Evolutionary conservation across 805 yeast genomes (phyloP).

Genomic region (Zygosaccharomyces siamensis): DNA sequence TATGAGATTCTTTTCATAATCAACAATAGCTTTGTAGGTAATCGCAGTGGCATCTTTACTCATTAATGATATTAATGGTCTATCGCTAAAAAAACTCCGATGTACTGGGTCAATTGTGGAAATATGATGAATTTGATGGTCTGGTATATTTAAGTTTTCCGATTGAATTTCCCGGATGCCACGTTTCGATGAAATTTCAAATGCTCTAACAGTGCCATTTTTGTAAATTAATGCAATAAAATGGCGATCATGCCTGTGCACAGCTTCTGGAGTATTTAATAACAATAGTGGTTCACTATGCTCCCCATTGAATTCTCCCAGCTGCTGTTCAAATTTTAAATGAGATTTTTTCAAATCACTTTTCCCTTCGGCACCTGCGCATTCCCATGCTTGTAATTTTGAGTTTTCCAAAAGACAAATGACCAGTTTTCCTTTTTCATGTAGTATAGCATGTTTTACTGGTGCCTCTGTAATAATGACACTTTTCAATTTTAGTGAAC

Average conservation of each 20-base stretch:
- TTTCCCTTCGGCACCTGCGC: conserved; percentile 31
- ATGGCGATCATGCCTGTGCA: conserved; percentile 35
- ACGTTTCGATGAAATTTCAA: conserved; percentile 28
- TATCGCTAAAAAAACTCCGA: conserved; percentile 32
- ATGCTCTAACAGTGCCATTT: conserved; percentile 26
- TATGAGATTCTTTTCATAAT: conserved; percentile 26
- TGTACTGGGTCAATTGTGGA: conserved; percentile 65
- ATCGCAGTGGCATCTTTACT: conserved; percentile 47
- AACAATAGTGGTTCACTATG: conserved; percentile 28
- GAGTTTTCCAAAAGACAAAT: conserved; percentile 41
- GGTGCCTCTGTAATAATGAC: conserved; percentile 43
- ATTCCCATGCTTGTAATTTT: conserved; percentile 57
- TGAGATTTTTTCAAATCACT: conserved; percentile 21
- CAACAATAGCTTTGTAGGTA: conserved; percentile 43
- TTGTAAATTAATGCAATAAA: conserved; percentile 50
- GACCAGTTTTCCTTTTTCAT: conserved; percentile 44
- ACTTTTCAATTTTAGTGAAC: conserved; percentile 39
- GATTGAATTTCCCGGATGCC: conserved; percentile 37
- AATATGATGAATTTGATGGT: conserved; percentile 40
- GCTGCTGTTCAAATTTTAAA: conserved; percentile 15
- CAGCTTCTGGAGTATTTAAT: conserved; percentile 36
- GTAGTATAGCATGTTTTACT: conserved; percentile 45
- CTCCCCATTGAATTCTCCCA: conserved; percentile 11
- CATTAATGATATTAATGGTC: conserved; percentile 52
- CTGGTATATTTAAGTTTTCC: conserved; percentile 21